These are phyloP conservation scores for Simmondsia chinensis DNA, from an alignment of 148 eudicot species.

Conservation along the genomic window DNA sequence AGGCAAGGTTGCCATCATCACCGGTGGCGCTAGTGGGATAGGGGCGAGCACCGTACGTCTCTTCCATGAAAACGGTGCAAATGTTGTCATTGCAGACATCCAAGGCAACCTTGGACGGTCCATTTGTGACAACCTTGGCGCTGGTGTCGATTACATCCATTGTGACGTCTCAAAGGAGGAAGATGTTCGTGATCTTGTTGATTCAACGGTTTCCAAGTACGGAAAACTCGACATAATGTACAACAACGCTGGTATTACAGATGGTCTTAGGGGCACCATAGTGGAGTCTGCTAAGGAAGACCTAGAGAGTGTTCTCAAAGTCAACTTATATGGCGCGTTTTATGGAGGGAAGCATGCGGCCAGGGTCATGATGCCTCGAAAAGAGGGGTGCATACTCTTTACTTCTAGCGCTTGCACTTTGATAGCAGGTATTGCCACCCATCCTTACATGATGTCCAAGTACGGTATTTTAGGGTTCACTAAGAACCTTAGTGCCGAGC, in stretches of 20 bases:
- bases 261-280: conserved; percentile 14
- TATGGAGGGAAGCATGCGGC: conserved; percentile 55
- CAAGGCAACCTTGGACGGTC: not conserved
- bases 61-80: not conserved
- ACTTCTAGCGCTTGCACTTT: conserved; percentile 27
- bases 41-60: not conserved
- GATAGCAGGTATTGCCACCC: conserved; percentile 24
- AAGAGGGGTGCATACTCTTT: conserved; percentile 40
- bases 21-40: not conserved
- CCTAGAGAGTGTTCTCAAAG: conserved; percentile 23
- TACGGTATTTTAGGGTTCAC: conserved; percentile 33
- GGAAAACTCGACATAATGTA: conserved; percentile 39
- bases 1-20: conserved; percentile 1
- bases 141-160: too few species aligned
- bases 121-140: not conserved
- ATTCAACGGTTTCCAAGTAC: conserved; percentile 15
- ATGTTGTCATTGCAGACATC: not conserved
- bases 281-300: conserved; percentile 13
- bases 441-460: conserved; percentile 31
- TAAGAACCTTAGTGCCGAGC: conserved; percentile 31
- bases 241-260: conserved; percentile 34
- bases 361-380: conserved; percentile 31
- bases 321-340: conserved; percentile 38
- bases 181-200: conserved; percentile 12
- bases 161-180: conserved; percentile 44